Base-by-base conservation (phyloP, 2,329 filamentous ascomycete genomes). In the Fusarium falciforme region DNA sequence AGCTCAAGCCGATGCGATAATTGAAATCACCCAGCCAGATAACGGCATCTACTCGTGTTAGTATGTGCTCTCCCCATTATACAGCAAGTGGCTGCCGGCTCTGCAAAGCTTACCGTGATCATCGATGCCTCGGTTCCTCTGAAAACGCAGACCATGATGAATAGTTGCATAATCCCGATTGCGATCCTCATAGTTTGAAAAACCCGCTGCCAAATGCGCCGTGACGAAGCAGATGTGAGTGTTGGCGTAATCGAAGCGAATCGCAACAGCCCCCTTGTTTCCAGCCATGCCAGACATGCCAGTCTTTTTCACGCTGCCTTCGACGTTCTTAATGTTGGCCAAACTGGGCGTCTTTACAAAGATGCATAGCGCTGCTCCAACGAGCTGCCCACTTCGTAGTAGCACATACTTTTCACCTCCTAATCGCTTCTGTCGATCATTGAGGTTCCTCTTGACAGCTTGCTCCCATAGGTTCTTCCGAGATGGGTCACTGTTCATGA, bases 11-110 rank as follows among this genome's bases (percentile, higher is more conserved):
- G 77, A 99, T 97, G 20, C 96, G 93, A 83, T 99, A 99, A 80
- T 99, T 99, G 86, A 99, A 99, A 82, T 99, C 96, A 6, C 96
- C 96, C 47, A 98, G 89, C 96, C 96, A 99, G 62, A 98, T 92
- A 38, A 98, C 92, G 25, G 93, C 89, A 76, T 92, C 90, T 88
- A 52, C 29, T 52, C 4, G 33, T 57, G 44, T 71, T 40, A 70
- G 72, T 81, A 73, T 83, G 76, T 7, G n/a, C 36, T 20, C 16
- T 12, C 22, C 20, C 29, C 11, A 31, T 33, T 14, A 49, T 7
- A 20, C 11, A 25, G 9, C 11, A 22, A 4, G 29, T 42, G 31
- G 35, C 35, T 29, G 22, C 10, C 5, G 22, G 33, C 10, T 6
- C 31, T 25, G 25, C n/a, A 42, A 9, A 20, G 72, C 79, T 72